These are phyloP conservation scores for Terana coerulea DNA, from an alignment of 768 basidiomycete species.

Conservation along the genomic window DNA sequence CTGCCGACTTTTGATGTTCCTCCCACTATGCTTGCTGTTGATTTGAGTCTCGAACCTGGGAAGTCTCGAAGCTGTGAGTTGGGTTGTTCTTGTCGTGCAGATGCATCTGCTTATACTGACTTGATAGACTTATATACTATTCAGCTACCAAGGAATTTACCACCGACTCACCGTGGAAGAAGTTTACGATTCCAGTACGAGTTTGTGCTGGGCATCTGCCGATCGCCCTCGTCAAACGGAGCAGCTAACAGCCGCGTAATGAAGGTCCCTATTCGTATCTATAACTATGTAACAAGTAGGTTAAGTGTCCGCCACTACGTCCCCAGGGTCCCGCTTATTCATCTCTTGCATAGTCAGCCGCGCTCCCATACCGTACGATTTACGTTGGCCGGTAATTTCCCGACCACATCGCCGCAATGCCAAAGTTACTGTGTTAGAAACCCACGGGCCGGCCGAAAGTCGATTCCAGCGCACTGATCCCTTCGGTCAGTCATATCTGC, in stretches of 20 bases:
- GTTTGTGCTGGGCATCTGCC: conserved; percentile 83
- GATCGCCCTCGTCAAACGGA: conserved; percentile 33
- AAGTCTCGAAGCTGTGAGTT: conserved; percentile 79
- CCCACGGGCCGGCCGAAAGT: neutral
- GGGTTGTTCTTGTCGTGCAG: neutral
- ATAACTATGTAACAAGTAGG: conserved; percentile 82
- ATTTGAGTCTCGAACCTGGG: conserved; percentile 76
- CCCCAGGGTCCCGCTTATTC: neutral
- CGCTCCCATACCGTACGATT: conserved; percentile 66
- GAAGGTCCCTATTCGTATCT: conserved; percentile 89
- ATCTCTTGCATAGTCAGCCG: conserved; percentile 37
- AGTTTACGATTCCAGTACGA: conserved; percentile 86
- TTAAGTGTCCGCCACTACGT: neutral
- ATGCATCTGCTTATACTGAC: neutral
- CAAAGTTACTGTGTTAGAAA: neutral
- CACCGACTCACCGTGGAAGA: conserved; percentile 88
- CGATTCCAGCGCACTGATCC: neutral
- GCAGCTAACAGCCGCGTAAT: conserved; percentile 70
- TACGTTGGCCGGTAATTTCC: conserved; percentile 68
- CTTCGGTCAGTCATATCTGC: neutral
- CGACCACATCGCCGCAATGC: neutral
- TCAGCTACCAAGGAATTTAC: conserved; percentile 70
- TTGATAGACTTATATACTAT: conserved; percentile 77
- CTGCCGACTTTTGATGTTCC: conserved; percentile 86
- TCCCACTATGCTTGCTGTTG: conserved; percentile 86